Evolutionary conservation across 2,329 filamentous ascomycete species (phyloP), one percentile per base, ranked within the genome.

Genomic region (Alternaria incomplexa): DNA sequence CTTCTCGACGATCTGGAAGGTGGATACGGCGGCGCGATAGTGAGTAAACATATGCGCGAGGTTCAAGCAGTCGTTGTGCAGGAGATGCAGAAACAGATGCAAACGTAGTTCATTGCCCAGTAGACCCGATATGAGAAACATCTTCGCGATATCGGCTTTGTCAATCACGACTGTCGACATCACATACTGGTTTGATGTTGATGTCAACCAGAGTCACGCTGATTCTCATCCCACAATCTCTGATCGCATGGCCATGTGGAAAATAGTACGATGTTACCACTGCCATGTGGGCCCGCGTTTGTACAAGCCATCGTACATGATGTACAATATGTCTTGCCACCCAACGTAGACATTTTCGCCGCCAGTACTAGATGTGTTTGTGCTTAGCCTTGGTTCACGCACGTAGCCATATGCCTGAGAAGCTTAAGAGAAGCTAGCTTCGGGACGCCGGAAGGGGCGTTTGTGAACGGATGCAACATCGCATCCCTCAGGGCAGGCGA

Each of bases 1-100:
- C 20, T 74, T 23, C 63, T 62, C 28, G 73, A 74, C 54, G 69
- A 73, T 52, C 36, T 74, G 1, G 69, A 70, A 46, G 72, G 67
- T 11, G 63, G 40, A 0, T 70, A 59, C 55, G 48, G 46, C 13
- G 68, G 69, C 11, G 12, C 28, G 8, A 61, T 65, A 7, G n/a
- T 70, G 30, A 50, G 60, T 15, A 59, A 66, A 26, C 54, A 61
- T 13, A 64, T 70, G 51, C 47, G 22, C 8, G 47, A 53, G 22
- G 32, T 58, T 12, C 48, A 65, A 55, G 54, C 20, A 23, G 28
- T 51, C 20, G 4, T 51, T 11, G 28, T 30, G 4, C 48, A 51
- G 15, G 48, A 51, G 12, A 36, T 36, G 4, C 48, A 32, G 48
- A 51, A 51, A 30, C 48, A 51, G 30, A 15, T 22, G 20, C 20